These are phyloP conservation scores for Saccharomyces pastorianus DNA, from an alignment of 1,139 yeast genomes.

Conservation along the genomic window DNA sequence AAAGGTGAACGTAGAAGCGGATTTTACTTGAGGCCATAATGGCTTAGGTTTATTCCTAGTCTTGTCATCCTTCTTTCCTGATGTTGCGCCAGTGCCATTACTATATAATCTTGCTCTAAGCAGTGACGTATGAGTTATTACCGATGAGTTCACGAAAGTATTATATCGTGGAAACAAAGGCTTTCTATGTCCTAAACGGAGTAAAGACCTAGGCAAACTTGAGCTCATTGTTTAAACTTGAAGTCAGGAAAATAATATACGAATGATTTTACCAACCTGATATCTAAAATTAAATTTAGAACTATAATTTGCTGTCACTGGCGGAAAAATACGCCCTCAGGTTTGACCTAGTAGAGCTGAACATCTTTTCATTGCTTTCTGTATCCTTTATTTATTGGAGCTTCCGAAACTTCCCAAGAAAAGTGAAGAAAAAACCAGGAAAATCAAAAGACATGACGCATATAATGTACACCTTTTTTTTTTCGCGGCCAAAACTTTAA, in stretches of 20 bases:
- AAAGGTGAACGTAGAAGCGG: conserved; percentile 53
- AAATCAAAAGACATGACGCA: not conserved
- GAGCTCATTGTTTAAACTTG: not conserved
- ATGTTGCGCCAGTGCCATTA: not conserved
- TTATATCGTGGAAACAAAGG: not conserved
- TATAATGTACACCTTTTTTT: too few relatives aligned
- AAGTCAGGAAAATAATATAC: not conserved
- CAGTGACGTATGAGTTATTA: not conserved
- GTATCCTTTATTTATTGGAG: not conserved
- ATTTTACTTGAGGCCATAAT: conserved; percentile 37
- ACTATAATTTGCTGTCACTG: not conserved
- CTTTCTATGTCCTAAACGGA: not conserved
- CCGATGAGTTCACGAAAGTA: not conserved
- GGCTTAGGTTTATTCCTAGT: conserved; percentile 9
- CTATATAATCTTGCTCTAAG: not conserved
- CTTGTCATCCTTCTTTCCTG: not conserved
- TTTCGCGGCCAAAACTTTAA: not conserved
- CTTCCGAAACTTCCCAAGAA: not conserved
- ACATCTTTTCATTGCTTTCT: not conserved
- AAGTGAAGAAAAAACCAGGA: too few relatives aligned
- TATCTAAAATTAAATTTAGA: not conserved
- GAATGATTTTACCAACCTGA: not conserved
- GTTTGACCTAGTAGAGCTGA: not conserved
- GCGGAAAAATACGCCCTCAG: not conserved
- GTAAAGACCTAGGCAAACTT: not conserved